Base-by-base conservation (phyloP, 495 filamentous ascomycete genomes). In the Aspergillus steynii region DNA sequence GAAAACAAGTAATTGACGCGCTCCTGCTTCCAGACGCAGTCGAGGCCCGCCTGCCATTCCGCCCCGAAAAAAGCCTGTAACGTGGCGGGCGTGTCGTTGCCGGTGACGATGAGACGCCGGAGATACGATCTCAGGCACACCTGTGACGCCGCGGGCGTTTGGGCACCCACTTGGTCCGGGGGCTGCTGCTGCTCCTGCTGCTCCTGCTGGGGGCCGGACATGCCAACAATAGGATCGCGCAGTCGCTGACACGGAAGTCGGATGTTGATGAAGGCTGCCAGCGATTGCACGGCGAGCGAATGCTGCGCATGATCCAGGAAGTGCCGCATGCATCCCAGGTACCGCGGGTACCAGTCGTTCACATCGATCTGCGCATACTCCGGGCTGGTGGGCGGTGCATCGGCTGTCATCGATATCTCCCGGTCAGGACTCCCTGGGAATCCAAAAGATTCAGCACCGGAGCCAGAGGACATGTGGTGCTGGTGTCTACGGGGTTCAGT, bases 201-300 rank as follows among this genome's bases (percentile, higher is more conserved):
- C 14, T 50, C n/a, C 32, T 59, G 46, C 68, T 65, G 37, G 31
- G 66, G 55, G 58, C 61, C 47, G 12, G 65, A 32, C 34, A 57
- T 64, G 32, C 61, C 60, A 56, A 29, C 37, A 50, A 65, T 52
- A 8, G 67, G 56, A n/a, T 68, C 60, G 8, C 59, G 20, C 8
- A 63, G 62, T 15, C 67, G 67, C 61, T 82, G 77, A 55, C 55
- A 76, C 14, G 82, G 81, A 6, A 85, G 77, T 29, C 72, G 77
- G 51, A 85, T 97, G 86, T 99, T 99, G 76, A 97, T 76, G 71
- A 93, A 94, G 5, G 94, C 93, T 5, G 93, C 90, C 47, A 98
- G 80, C 14, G 92, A 90, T 76, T 96, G 93, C n/a, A 95, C 88
- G 27, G 82, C 76, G 25, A 78, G 80, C 31, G 83, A 85, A 73